A percentile compares a stretch with the other conserved stretches of the same genome.
Evolutionary conservation across 2,329 filamentous ascomycete genomes (phyloP).

Genomic region (Claviceps pazoutovae): DNA sequence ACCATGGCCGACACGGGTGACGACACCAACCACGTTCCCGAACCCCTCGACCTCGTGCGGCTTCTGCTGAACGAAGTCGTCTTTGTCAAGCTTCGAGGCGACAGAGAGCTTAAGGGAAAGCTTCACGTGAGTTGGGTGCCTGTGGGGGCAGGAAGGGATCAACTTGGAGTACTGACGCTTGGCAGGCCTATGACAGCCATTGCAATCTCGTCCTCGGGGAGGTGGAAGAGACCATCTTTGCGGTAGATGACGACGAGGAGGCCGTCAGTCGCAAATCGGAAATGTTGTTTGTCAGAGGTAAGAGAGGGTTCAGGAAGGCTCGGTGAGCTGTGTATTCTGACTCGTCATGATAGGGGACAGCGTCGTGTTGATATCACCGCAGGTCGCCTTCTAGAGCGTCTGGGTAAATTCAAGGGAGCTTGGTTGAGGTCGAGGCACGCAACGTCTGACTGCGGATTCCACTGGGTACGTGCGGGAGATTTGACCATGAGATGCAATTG

Average conservation of each 20-base stretch:
- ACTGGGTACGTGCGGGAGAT: background rate
- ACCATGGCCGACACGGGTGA: constrained; percentile 75
- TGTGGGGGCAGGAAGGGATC: background rate
- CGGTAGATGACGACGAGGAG: constrained; percentile 85
- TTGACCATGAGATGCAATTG: background rate
- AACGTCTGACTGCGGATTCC: background rate
- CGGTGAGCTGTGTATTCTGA: background rate
- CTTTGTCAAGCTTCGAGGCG: constrained; percentile 91
- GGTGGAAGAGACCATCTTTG: constrained; percentile 92
- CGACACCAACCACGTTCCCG: constrained; percentile 58
- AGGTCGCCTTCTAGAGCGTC: constrained; percentile 27
- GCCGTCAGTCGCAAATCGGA: constrained; percentile 94
- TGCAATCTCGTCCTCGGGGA: constrained; percentile 95
- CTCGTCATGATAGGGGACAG: constrained; percentile 43
- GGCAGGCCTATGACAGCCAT: constrained; percentile 91
- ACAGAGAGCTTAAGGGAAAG: constrained; percentile 87
- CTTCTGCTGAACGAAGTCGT: constrained; percentile 91
- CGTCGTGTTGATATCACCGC: constrained; percentile 57
- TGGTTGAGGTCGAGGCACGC: background rate
- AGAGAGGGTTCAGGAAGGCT: constrained; percentile 33
- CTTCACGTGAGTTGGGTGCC: constrained; percentile 53
- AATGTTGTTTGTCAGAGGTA: constrained; percentile 88
- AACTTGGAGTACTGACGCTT: background rate
- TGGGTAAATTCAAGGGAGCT: background rate
- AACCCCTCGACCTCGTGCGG: constrained; percentile 91